Evolutionary conservation across 257 asterid species (phyloP).

Genomic region (Mitragyna speciosa): DNA sequence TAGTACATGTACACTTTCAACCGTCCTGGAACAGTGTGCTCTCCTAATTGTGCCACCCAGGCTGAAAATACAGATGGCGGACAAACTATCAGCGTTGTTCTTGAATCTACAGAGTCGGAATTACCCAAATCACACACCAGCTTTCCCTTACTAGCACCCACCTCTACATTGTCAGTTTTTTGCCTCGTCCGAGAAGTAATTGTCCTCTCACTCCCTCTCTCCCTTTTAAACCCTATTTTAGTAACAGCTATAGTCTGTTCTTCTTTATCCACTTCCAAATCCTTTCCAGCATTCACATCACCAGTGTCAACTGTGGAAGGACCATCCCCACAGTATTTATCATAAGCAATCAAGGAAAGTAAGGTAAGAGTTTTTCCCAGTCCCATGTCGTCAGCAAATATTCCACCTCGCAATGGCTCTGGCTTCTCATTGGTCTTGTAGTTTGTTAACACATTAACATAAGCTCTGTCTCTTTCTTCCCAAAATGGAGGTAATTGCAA

Average conservation of each 20-base stretch:
- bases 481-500: constrained; percentile 79
- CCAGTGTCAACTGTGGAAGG: constrained; percentile 25
- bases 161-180: constrained; percentile 21
- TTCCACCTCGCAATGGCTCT: constrained; percentile 76
- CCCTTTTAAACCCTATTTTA: constrained; percentile 36
- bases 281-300: constrained; percentile 28
- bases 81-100: constrained; percentile 65
- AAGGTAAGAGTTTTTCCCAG: constrained; percentile 81
- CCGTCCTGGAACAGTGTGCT: constrained; percentile 59
- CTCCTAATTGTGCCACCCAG: constrained; percentile 71
- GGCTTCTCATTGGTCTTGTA: constrained; percentile 54
- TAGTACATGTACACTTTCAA: constrained; percentile 68
- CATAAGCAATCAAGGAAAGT: constrained; percentile 74
- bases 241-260: constrained; percentile 8
- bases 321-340: constrained; percentile 35
- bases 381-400: constrained; percentile 94
- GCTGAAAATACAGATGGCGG: constrained; percentile 76
- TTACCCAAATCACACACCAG: neutral
- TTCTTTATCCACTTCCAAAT: constrained; percentile 30
- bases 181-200: constrained; percentile 27
- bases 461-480: constrained; percentile 55
- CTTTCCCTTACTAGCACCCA: constrained; percentile 19
- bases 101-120: constrained; percentile 17
- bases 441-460: constrained; percentile 65
- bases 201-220: constrained; percentile 30